Evolutionary conservation across 495 filamentous ascomycete genomes (phyloP), one percentile per base, ranked within the genome.

Genomic region (Penicillium salamii): DNA sequence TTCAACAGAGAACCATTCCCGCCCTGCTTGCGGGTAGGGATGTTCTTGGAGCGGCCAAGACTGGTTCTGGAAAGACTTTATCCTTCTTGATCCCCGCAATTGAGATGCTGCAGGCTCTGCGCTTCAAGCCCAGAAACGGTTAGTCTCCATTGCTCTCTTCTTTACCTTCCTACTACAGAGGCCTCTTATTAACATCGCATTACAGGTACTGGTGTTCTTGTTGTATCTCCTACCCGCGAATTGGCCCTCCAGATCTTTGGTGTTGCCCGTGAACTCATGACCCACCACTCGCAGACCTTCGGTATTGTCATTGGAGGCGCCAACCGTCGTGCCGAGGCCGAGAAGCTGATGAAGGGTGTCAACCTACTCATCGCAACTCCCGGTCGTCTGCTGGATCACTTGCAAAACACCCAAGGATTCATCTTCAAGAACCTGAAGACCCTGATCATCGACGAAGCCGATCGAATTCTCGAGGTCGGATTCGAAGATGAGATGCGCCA

Each of bases 401-500:
- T 98, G 20, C 90, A 95, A 63, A 96, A 96, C 62, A 97, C 90
- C 1, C 84, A 84, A 46, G 87, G 87, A 12, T 97, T 97, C 57
- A 81, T 95, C 12, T 96, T 88, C 77, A 96, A 96, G 70, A 97
- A 97, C 66, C 65, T 97, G 43, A 88, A 85, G 62, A 85, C 89
- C 5, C 72, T 98, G 7, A 80, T 97, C 32, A 93, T 96, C 35
- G 69, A 96, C 59, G 91, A 96, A 64, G 91, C 92, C 17, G 91
- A 96, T 60, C 82, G 91, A 38, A 97, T 97, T 50, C 74, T 98
- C 24, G 93, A 98, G 73, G 88, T 96, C 49, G 93, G 93, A 52
- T 98, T 98, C 75, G 93, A 98, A 62, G 95, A 97, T 58, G 93
- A 98, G 68, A 96, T 96, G 90, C 81, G 89, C 42, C 90, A 96